phyloP scores from a whole-genome alignment of 768 basidiomycete genomes.

The Trametes gibbosa region DNA sequence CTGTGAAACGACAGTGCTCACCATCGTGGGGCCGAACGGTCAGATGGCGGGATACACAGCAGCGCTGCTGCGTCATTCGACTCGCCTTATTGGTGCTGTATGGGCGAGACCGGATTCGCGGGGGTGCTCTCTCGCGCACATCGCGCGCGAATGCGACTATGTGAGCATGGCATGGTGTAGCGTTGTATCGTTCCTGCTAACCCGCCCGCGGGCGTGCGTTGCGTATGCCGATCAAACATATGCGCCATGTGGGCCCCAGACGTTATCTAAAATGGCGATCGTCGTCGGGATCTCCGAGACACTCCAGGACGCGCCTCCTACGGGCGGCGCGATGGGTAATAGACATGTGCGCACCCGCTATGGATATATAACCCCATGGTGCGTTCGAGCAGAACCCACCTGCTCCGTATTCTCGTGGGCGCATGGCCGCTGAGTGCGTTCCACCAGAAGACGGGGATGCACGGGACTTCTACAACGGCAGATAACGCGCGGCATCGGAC shows the following conservation, averaged over 20 bases:
- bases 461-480: not conserved
- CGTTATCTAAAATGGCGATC: slow-evolving; percentile 7
- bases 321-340: too few species aligned
- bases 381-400: too few species aligned
- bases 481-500: not conserved
- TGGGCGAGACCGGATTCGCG: too few species aligned
- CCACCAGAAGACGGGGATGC: not conserved
- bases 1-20: too few species aligned
- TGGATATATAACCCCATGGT: too few species aligned
- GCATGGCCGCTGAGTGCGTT: not conserved
- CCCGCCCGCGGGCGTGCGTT: too few species aligned
- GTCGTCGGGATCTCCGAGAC: not conserved
- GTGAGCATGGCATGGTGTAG: not conserved
- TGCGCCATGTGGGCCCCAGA: not conserved
- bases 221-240: not conserved
- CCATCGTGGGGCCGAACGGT: too few species aligned
- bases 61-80: too few species aligned
- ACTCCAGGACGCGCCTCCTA: not conserved
- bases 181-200: not conserved
- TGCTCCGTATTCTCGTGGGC: slow-evolving; percentile 1
- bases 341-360: too few species aligned
- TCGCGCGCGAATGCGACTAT: not conserved
- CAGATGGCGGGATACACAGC: too few species aligned
- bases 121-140: not conserved
- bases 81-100: too few species aligned